Conservation (phyloP, 352 stramenopile species). For the Salisapilia sapeloensis region DNA sequence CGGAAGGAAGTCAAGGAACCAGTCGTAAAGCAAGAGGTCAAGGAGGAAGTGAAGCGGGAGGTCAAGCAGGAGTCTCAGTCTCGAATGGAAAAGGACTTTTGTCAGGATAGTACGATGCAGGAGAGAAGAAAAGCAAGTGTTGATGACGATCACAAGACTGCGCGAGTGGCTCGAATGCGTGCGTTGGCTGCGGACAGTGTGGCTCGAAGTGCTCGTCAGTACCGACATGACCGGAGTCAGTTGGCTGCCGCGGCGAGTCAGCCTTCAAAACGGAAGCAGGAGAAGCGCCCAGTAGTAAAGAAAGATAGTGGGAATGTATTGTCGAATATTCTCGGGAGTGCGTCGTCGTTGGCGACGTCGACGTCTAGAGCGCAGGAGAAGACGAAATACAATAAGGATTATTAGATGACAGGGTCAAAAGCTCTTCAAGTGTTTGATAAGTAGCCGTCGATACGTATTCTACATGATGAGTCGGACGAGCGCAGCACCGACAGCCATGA, state of each 20-base stretch:
- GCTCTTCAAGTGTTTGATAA: neutral
- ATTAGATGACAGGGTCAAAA: too few relatives aligned
- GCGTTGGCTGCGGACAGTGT: too few relatives aligned
- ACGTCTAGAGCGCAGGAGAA: constrained; percentile 50
- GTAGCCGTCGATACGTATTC: neutral
- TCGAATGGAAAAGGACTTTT: constrained; percentile 1
- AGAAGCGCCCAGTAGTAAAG: constrained; percentile 3
- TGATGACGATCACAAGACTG: too few relatives aligned
- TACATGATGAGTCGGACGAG: constrained; percentile 63
- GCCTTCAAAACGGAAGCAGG: constrained; percentile 4
- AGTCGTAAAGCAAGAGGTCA: neutral
- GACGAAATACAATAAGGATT: too few relatives aligned
- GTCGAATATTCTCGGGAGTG: constrained; percentile 44
- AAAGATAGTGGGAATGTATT: constrained; percentile 18
- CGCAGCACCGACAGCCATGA: constrained; percentile 69
- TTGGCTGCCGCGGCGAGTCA: constrained; percentile 6
- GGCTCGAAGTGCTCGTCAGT: too few relatives aligned
- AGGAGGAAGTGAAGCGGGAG: neutral
- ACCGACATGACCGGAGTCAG: constrained; percentile 1
- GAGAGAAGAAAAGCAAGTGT: neutral
- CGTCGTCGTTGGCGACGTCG: constrained; percentile 36
- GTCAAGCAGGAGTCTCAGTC: neutral
- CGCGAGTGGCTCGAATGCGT: too few relatives aligned
- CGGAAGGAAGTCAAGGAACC: constrained; percentile 1
- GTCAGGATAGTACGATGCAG: neutral